Conservation (phyloP, 1,139 yeast genomes). For the Geotrichum restrictum region DNA sequence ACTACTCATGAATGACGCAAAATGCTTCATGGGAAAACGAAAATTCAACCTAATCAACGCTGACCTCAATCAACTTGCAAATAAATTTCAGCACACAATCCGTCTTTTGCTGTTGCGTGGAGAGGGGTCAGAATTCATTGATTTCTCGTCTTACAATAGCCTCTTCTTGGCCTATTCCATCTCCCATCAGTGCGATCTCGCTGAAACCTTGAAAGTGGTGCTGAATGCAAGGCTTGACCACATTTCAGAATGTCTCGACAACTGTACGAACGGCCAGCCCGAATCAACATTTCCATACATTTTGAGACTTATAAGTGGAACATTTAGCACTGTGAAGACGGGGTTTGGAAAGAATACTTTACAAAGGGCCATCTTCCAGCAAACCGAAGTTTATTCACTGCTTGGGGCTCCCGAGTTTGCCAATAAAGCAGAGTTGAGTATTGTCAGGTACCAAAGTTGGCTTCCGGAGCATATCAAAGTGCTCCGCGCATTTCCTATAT, state of each 20-base stretch:
- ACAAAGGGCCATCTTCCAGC: constrained; percentile 25
- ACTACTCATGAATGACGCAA: constrained; percentile 6
- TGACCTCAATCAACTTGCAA: constrained; percentile 12
- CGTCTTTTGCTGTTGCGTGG: constrained; percentile 18
- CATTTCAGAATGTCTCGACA: constrained; percentile 6
- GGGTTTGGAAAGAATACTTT: constrained; percentile 28
- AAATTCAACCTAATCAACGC: not conserved
- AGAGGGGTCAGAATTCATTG: constrained; percentile 16
- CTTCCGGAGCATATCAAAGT: constrained; percentile 78
- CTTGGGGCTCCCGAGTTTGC: constrained; percentile 29
- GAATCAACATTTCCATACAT: constrained; percentile 15
- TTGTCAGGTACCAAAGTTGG: constrained; percentile 72
- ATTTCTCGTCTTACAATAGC: constrained; percentile 17
- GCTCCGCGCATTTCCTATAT: constrained; percentile 44
- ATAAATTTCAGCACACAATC: constrained; percentile 14
- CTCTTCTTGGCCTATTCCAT: constrained; percentile 29
- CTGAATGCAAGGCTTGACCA: constrained; percentile 17
- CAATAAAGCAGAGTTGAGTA: constrained; percentile 37
- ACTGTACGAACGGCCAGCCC: constrained; percentile 1
- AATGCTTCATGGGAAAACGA: not conserved
- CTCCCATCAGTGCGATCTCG: constrained; percentile 19
- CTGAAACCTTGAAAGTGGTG: constrained; percentile 20
- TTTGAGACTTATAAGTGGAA: constrained; percentile 25
- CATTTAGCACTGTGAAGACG: constrained; percentile 25
- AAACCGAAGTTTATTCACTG: constrained; percentile 27